phyloP scores from a whole-genome alignment of 1,284 basidiomycete species.

The Pyrrhoderma lamaoense region DNA sequence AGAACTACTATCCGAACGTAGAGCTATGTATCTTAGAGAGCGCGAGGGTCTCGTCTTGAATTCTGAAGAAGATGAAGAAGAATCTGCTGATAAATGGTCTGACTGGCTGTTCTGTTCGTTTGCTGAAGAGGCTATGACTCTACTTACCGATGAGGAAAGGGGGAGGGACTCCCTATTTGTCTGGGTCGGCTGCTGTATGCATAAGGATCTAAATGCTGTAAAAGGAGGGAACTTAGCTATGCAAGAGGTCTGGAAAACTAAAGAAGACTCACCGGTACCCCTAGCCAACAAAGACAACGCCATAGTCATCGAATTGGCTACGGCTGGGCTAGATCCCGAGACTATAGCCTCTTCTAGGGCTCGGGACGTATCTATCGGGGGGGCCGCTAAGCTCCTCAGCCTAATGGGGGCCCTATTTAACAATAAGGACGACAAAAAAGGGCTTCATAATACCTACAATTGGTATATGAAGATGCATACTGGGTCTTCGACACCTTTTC shows the following conservation, averaged over 20 bases:
- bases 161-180: constrained; percentile 17
- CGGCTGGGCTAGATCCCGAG: neutral
- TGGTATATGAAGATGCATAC: constrained; percentile 18
- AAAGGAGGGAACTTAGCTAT: constrained; percentile 20
- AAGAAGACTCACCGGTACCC: neutral
- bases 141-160: constrained; percentile 17
- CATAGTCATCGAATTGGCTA: neutral
- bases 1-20: neutral
- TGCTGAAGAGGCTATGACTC: constrained; percentile 20
- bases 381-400: constrained; percentile 26
- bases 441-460: constrained; percentile 25
- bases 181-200: constrained; percentile 25
- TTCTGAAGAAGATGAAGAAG: constrained; percentile 11
- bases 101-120: constrained; percentile 12
- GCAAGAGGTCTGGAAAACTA: neutral
- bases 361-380: constrained; percentile 22
- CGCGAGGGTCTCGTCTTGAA: too few relatives aligned
- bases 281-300: constrained; percentile 7
- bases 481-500: constrained; percentile 15
- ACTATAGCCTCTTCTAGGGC: constrained; percentile 14
- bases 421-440: constrained; percentile 31
- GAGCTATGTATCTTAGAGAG: constrained; percentile 15
- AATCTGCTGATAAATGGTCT: neutral
- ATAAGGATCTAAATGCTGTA: constrained; percentile 26
- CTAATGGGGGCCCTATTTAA: constrained; percentile 28